Evolutionary conservation across 306 rosid genomes (phyloP).

Genomic region (Medicago arabica): DNA sequence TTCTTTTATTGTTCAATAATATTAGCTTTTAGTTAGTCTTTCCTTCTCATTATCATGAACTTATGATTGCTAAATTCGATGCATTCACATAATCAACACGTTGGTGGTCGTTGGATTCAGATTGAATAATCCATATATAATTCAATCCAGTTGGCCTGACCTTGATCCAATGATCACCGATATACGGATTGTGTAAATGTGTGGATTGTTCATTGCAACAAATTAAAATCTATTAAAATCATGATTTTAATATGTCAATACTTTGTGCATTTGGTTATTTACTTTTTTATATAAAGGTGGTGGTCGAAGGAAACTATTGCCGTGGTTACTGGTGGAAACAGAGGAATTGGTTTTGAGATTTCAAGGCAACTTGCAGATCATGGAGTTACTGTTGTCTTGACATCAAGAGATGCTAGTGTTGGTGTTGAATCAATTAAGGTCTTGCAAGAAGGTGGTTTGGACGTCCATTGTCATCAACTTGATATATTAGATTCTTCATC

Average conservation of each 20-base stretch:
- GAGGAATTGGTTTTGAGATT: slow-evolving; percentile 96
- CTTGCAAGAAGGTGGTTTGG: slow-evolving; percentile 88
- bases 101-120: background rate
- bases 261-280: background rate
- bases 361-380: slow-evolving; percentile 78
- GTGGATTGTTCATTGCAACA: background rate
- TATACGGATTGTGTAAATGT: background rate
- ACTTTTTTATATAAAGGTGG: slow-evolving; percentile 60
- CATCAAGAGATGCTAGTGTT: slow-evolving; percentile 79
- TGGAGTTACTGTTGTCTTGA: slow-evolving; percentile 76
- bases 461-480: slow-evolving; percentile 78
- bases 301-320: slow-evolving; percentile 93
- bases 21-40: background rate
- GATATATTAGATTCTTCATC: slow-evolving; percentile 78
- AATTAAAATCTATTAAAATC: background rate
- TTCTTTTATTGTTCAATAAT: background rate
- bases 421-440: slow-evolving; percentile 89
- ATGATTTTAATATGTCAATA: background rate
- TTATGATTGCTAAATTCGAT: slow-evolving; percentile 3
- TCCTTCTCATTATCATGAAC: background rate
- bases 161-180: background rate
- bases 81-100: background rate
- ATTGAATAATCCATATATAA: background rate
- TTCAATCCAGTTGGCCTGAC: no score
- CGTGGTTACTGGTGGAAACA: slow-evolving; percentile 90